Conservation (phyloP, 2,329 filamentous ascomycete genomes). For the Cladosporium sp. region DNA sequence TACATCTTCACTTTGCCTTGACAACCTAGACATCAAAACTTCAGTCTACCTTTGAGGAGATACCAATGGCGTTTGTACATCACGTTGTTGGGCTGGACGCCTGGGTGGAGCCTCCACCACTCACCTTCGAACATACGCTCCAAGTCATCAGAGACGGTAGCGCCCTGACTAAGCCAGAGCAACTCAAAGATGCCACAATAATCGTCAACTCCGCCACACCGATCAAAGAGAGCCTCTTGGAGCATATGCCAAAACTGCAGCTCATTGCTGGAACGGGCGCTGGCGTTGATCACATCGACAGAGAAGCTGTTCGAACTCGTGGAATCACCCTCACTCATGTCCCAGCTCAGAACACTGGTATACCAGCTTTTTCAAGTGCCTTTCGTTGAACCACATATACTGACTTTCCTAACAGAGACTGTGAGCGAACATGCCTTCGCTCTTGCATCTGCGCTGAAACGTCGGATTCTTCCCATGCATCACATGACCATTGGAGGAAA, state of each 20-base stretch:
- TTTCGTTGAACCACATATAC: too few relatives aligned
- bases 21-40: constrained; percentile 23
- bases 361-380: not conserved
- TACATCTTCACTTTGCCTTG: not conserved
- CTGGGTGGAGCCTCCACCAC: constrained; percentile 37
- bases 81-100: constrained; percentile 46
- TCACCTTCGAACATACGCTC: constrained; percentile 41
- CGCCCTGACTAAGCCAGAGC: constrained; percentile 32
- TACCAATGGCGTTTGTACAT: too few relatives aligned
- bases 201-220: constrained; percentile 39
- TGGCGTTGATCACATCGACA: constrained; percentile 45
- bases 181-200: constrained; percentile 45
- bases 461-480: constrained; percentile 38
- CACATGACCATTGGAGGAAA: constrained; percentile 29
- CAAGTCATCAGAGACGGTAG: constrained; percentile 33
- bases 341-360: constrained; percentile 41
- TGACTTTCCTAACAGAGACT: constrained; percentile 27
- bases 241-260: constrained; percentile 39
- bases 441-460: constrained; percentile 45
- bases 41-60: too few relatives aligned
- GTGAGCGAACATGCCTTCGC: constrained; percentile 49
- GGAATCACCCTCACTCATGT: constrained; percentile 45
- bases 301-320: constrained; percentile 38
- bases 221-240: constrained; percentile 39
- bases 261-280: constrained; percentile 44